Base-by-base conservation (phyloP, 208 protist genomes). In the Leishmania martiniquensis region DNA sequence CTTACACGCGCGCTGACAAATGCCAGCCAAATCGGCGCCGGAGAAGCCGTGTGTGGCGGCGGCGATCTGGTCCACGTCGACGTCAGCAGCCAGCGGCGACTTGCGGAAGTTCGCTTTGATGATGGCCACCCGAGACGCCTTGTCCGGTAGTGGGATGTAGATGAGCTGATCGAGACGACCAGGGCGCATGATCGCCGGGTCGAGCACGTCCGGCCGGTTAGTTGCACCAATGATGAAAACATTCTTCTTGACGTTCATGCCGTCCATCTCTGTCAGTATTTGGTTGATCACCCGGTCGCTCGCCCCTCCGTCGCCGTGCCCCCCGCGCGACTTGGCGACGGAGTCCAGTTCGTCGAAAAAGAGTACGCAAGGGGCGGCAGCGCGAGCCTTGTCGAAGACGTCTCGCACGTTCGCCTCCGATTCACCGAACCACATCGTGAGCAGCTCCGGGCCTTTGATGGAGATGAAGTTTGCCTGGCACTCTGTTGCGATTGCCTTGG, bases 341-440 rank as follows among this genome's bases (percentile, higher is more conserved):
- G 99, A 99, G 91, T 99, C 99, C 49, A 99, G 90, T 87, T 99
- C 99, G 91, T 99, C 99, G 89, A 99, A 99, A 97, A 99, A 99
- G 51, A 99, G 96, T 34, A 99, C 99, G 91, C 99, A 99, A 49
- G 99, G 99, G 20, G 99, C 97, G 9, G 99, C 99, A 42, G 87
- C 65, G 67, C 99, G 92, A 25, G 99, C 99, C 93, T 99, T 99
- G 95, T 99, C 99, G 91, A 99, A 99, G 59, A 99, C 90, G 72
- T 99, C 98, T 81, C 99, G 94, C 29, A 99, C 99, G 84, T 99
- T 99, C n/a, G 99, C 95, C 93, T 99, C 99, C 51, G 99, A 99
- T 90, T 99, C 99, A 82, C 99, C 99, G 78, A 99, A 99, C 99
- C 99, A 99, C 99, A 99, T 99, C n/a, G 99, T 99, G 39, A 99